phyloP scores from a whole-genome alignment of 805 yeast genomes.

The Spathaspora girioi region DNA sequence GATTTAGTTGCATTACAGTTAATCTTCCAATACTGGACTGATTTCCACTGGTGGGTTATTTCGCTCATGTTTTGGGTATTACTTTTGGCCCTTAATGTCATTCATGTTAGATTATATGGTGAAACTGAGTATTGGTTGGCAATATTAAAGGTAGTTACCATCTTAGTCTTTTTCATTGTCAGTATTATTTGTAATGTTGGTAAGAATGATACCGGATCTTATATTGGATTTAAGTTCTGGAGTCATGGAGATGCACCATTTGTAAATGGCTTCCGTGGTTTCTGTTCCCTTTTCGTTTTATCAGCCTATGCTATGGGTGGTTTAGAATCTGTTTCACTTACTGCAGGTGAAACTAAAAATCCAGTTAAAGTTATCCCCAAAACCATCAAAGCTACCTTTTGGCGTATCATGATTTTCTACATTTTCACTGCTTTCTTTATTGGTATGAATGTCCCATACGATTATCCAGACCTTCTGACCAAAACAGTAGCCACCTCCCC shows the following conservation, averaged over 20 bases:
- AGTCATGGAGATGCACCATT: constrained; percentile 49
- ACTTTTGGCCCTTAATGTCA: constrained; percentile 38
- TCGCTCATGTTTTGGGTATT: constrained; percentile 53
- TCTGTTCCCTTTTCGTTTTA: constrained; percentile 47
- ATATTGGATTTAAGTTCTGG: constrained; percentile 43
- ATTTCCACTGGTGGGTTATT: constrained; percentile 47
- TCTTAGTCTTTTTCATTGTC: constrained; percentile 52
- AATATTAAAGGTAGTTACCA: constrained; percentile 44
- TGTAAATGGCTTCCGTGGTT: constrained; percentile 50
- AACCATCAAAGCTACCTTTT: constrained; percentile 28
- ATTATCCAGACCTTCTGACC: constrained; percentile 29
- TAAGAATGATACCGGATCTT: constrained; percentile 43
- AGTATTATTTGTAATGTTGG: constrained; percentile 58
- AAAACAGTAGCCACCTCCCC: constrained; percentile 33
- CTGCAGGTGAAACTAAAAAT: constrained; percentile 31
- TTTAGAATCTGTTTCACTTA: constrained; percentile 35
- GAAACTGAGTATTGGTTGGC: constrained; percentile 40
- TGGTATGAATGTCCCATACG: constrained; percentile 40
- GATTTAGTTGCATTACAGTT: constrained; percentile 47
- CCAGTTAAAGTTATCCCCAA: constrained; percentile 29
- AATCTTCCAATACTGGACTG: constrained; percentile 46
- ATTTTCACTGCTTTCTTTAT: constrained; percentile 37
- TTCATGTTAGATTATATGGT: constrained; percentile 38
- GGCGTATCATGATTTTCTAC: constrained; percentile 32
- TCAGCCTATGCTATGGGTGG: constrained; percentile 54